Evolutionary conservation across 2,329 filamentous ascomycete species (phyloP), one percentile per base, ranked within the genome.

Genomic region (Pestalotiopsis sp.): DNA sequence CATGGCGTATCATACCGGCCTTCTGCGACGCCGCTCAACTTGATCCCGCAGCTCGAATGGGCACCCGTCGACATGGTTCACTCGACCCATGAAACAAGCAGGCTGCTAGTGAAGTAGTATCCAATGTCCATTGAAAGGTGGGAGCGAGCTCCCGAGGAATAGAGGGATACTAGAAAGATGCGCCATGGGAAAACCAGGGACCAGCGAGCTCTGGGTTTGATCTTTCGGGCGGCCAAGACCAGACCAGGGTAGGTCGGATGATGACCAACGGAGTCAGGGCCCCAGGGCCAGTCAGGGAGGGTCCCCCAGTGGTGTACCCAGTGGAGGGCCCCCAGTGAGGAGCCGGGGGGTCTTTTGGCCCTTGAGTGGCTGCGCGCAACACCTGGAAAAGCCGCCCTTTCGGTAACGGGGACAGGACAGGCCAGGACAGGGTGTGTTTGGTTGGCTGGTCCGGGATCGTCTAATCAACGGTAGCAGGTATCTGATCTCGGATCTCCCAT

Each of bases 81-180:
- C 65, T 67, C 12, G 69, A 68, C 70, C 72, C 70, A 79, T 80
- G 79, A 80, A 80, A 80, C 78, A 76, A 74, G 74, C 74, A 73
- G 72, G 27, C 27, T 31, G 27, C 72, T 69, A 72, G 72, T 71
- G 71, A 74, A 72, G 67, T 66, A 70, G 70, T 69, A 68, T 71
- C 71, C 70, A 31, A 70, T 71, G 71, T 73, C 69, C 70, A 71
- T 71, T 69, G 72, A 71, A 17, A 11, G 27, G 59, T 59, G 57
- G 27, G 70, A 70, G 69, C 68, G 27, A 31, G 41, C 41, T n/a
- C 20, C 17, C 45, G 20, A n/a, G 45, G 20, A 2, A 23, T 23
- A 52, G 45, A 14, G 14, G n/a, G 3, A n/a, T 17, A n/a, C 4
- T n/a, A 52, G 20, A 52, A 58, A 13, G 27, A 31, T 31, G 27